Base-by-base conservation (phyloP, 768 basidiomycete genomes). In the Tulasnella sp. region DNA sequence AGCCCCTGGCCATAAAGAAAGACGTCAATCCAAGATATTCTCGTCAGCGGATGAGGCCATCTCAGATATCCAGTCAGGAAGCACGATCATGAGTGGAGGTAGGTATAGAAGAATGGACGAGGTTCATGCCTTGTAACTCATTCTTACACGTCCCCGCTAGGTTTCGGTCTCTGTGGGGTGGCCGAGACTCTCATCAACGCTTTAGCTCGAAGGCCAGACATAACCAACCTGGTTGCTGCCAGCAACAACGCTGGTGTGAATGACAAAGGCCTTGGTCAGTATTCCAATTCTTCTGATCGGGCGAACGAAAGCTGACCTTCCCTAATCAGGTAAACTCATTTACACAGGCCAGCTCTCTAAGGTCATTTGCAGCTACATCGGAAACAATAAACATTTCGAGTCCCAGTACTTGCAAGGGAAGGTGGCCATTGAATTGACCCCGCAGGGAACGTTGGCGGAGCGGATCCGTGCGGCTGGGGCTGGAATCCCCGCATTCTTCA, bases 401-500 rank as follows among this genome's bases (percentile, higher is more conserved):
- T 35, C 52, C 15, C 71, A 83, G 58, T 96, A 88, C 69, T 78
- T 94, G 49, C 75, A 77, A 11, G 91, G 91, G 53, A 70, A 83
- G 62, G 83, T 94, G 58, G 82, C 84, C 7, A 72, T 93, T 34
- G 91, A 94, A 64, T 82, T 94, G 19, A 86, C 88, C 25, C 91
- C 92, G 2, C 91, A 96, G 70, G 91, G 90, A 8, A 92, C 89
- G 12, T 79, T 96, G 41, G 81, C 84, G 14, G 91, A 92, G 66
- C 83, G 90, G 58, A 74, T 92, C 59, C 83, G 90, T 34, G 86
- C 91, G 6, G 85, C 88, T 57, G 90, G 88, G 7, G 86, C 88
- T 9, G 91, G 91, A 49, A 89, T 91, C 59, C 90, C 91, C 15
- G 89, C 84, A n/a, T 91, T 96, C 74, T 93, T 75, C 70, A 94